Evolutionary conservation across 2,329 filamentous ascomycete genomes (phyloP).

Genomic region (Emericellopsis cladophorae): DNA sequence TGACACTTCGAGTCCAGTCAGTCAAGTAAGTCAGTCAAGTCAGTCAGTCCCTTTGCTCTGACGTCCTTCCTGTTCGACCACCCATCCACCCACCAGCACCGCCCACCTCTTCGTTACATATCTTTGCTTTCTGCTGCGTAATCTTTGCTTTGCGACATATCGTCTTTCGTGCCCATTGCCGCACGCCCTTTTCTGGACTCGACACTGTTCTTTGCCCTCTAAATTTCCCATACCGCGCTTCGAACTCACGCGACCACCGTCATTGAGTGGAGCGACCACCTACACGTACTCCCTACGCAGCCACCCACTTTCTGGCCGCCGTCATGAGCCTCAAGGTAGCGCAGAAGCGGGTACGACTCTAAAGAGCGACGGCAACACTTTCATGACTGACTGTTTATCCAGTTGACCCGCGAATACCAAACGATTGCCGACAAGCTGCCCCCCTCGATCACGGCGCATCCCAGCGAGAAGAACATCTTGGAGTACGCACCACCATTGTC

Average conservation of each 20-base stretch:
- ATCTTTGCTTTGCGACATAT: too few species aligned
- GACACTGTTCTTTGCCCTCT: too few species aligned
- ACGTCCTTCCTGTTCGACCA: too few species aligned
- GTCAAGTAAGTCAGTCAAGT: too few species aligned
- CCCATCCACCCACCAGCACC: neutral
- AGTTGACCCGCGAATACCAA: constrained; percentile 53
- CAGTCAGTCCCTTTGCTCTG: too few species aligned
- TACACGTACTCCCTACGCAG: neutral
- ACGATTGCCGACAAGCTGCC: constrained; percentile 61
- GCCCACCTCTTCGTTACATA: neutral
- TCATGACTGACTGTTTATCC: neutral
- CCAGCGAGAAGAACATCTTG: constrained; percentile 81
- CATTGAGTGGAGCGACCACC: neutral
- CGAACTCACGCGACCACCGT: neutral
- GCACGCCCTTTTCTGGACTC: neutral
- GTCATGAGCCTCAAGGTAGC: constrained; percentile 61
- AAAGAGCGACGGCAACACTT: too few species aligned
- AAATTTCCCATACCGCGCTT: too few species aligned
- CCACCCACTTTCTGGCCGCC: neutral
- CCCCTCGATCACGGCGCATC: constrained; percentile 79
- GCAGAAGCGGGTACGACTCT: constrained; percentile 50
- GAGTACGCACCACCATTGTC: constrained; percentile 43
- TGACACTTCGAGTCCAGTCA: too few species aligned
- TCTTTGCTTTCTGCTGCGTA: neutral
- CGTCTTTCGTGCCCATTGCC: too few species aligned